Base-by-base conservation (phyloP, 495 filamentous ascomycete genomes). In the Penicillium subrubescens region DNA sequence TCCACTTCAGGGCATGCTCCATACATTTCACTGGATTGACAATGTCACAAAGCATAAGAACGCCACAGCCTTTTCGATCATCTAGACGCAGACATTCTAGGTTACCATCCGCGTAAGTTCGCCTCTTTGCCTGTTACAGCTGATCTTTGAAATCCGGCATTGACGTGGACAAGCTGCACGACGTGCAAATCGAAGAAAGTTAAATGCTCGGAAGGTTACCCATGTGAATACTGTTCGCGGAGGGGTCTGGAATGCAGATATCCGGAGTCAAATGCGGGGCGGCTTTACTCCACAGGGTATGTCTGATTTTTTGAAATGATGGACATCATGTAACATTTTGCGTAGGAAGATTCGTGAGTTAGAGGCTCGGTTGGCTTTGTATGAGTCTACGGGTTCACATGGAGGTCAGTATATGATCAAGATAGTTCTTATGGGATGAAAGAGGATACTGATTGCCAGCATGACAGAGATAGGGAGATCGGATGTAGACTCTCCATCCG, bases 141-240 rank as follows among this genome's bases (percentile, higher is more conserved):
- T 21, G 21, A 23, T n/a, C n/a, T n/a, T n/a, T n/a, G n/a, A n/a
- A n/a, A n/a, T n/a, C n/a, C n/a, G n/a, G 27, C 1, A 37, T 41
- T 5, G 23, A 27, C 8, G 2, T 5, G 6, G 41, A 23, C 17
- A 37, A 62, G 60, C 19, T 62, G 60, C n/a, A 44, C 52, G 27
- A 62, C 55, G 29, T 62, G 60, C 52, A 62, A 62, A 39, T 29
- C 15, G n/a, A 62, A 62, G 33, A 62, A 62, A 29, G 60, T 62
- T 8, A 62, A 57, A 62, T 62, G 60, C 29, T 56, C 51, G 0
- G 60, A 52, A 5, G 51, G 43, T 17, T 62, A 62, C 27, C 61
- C 61, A 14, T 63, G 61, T 41, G 43, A 21, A 12, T 58, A 51
- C 5, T 63, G 61, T 25, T 41, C 41, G 3, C 54, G 50, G 8